These are phyloP conservation scores for Penicillium sp. DNA, from an alignment of 2,329 filamentous ascomycete species.

Conservation along the genomic window DNA sequence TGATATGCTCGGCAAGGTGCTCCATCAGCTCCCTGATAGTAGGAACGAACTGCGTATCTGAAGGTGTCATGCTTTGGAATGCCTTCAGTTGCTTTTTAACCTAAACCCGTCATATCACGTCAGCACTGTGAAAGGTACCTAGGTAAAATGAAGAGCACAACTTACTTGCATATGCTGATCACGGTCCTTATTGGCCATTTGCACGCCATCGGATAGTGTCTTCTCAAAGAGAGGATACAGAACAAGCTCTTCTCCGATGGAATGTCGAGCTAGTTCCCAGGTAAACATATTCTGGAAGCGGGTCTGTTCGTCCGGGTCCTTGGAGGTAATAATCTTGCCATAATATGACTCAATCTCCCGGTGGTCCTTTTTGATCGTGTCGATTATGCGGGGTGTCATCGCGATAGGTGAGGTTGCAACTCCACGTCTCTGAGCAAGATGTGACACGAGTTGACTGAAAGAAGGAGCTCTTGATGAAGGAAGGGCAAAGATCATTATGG, in stretches of 20 bases:
- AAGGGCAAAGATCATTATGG: neutral
- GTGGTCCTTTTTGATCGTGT: conserved; percentile 35
- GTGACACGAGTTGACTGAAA: neutral
- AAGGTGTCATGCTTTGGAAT: conserved; percentile 40
- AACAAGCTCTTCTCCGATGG: conserved; percentile 44
- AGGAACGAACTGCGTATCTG: conserved; percentile 34
- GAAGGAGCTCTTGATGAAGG: neutral
- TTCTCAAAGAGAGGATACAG: conserved; percentile 48
- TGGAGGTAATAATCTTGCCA: conserved; percentile 33
- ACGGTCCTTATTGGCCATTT: conserved; percentile 42
- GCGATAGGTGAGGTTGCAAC: neutral
- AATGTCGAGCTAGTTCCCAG: conserved; percentile 45
- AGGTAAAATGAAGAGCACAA: neutral
- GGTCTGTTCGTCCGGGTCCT: conserved; percentile 27
- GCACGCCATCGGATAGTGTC: conserved; percentile 35
- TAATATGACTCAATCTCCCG: conserved; percentile 35
- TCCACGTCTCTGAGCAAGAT: neutral
- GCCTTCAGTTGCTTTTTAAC: conserved; percentile 43
- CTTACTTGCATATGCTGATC: conserved; percentile 34
- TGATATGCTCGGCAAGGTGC: conserved; percentile 40
- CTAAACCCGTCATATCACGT: conserved; percentile 22
- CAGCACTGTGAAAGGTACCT: neutral
- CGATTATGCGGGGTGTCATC: conserved; percentile 17
- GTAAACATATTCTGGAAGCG: conserved; percentile 43
- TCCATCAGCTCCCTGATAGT: conserved; percentile 38